A percentile compares a stretch with the other conserved stretches of the same genome.
Evolutionary conservation across 257 asterid genomes (phyloP).

Genomic region (Przewalskia tangutica): DNA sequence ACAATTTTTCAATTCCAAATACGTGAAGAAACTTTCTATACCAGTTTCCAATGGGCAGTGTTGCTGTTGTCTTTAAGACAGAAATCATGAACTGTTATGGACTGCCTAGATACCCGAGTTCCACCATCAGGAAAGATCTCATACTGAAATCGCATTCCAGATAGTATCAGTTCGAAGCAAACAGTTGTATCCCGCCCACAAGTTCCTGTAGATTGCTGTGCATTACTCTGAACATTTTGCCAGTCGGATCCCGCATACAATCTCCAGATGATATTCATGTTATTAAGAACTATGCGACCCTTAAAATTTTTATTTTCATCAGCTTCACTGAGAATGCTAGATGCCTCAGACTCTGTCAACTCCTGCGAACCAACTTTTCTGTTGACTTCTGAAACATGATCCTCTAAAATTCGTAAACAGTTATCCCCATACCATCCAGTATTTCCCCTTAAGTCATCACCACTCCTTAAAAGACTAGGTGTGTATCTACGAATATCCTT

Average conservation of each 20-base stretch:
- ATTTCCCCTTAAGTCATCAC: constrained; percentile 32
- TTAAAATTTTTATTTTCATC: constrained; percentile 41
- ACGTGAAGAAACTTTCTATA: constrained; percentile 11
- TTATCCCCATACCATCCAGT: constrained; percentile 72
- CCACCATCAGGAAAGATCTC: constrained; percentile 69
- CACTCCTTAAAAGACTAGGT: constrained; percentile 16
- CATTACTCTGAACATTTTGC: constrained; percentile 37
- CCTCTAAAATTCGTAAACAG: constrained; percentile 54
- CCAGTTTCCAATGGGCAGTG: constrained; percentile 98
- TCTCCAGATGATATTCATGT: constrained; percentile 79
- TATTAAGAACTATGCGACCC: constrained; percentile 57
- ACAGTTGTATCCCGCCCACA: constrained; percentile 46
- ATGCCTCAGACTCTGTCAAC: constrained; percentile 29
- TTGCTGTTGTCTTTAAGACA: constrained; percentile 56
- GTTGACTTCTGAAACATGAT: constrained; percentile 58
- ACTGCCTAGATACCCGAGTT: constrained; percentile 47
- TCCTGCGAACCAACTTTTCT: constrained; percentile 21
- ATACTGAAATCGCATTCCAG: constrained; percentile 59
- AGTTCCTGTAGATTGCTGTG: constrained; percentile 27
- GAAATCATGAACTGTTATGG: constrained; percentile 56
- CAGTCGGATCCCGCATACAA: constrained; percentile 87
- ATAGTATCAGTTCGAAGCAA: constrained; percentile 60
- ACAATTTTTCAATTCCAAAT: neutral
- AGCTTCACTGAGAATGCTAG: constrained; percentile 34
- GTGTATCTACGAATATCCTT: constrained; percentile 21